Base-by-base conservation (phyloP, 2,329 filamentous ascomycete genomes). In the Aspergillus sp. region DNA sequence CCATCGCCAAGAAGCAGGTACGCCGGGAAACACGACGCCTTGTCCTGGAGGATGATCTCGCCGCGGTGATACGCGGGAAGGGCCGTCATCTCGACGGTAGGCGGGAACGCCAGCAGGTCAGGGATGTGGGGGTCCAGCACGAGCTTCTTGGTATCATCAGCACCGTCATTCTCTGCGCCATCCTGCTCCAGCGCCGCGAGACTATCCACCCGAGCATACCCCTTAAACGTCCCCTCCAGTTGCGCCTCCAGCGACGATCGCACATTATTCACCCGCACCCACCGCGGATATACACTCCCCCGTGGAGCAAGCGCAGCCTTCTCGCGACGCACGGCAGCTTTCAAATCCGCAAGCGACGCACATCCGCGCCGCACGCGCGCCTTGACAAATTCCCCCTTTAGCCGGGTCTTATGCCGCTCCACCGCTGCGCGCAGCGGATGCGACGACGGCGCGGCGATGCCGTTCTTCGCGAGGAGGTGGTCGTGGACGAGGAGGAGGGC, bases 11-110 rank as follows among this genome's bases (percentile, higher is more conserved):
- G 80, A 0, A 99, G 77, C 2, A 99, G 77, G 66, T 94, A 94
- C 0, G 93, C 94, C 0, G 94, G 94, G 65, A 99, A 96, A 67
- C 94, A 99, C 0, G 92, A 96, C 0, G 94, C 93, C 71, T 96
- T 97, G 66, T 97, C 94, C 69, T 99, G 94, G 20, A 97, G 76
- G 54, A 97, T 96, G 49, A 97, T 83, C 44, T 85, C 81, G 1
- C 93, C 93, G 1, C 81, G 76, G 13, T 76, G 80, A 70, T 97
- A 97, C 0, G 90, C 87, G 13, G 81, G 73, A 7, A 84, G 86
- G 56, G 85, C 87, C 17, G 84, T 86, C 41, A 96, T 77, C 64
- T 95, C 89, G 35, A 82, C 78, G 1, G 81, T 79, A 0, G 87
- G 83, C 2, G 89, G 85, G 1, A 96, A 75, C 2, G 91, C 94